phyloP scores from a whole-genome alignment of 768 basidiomycete species.

The Leccinum broughii region DNA sequence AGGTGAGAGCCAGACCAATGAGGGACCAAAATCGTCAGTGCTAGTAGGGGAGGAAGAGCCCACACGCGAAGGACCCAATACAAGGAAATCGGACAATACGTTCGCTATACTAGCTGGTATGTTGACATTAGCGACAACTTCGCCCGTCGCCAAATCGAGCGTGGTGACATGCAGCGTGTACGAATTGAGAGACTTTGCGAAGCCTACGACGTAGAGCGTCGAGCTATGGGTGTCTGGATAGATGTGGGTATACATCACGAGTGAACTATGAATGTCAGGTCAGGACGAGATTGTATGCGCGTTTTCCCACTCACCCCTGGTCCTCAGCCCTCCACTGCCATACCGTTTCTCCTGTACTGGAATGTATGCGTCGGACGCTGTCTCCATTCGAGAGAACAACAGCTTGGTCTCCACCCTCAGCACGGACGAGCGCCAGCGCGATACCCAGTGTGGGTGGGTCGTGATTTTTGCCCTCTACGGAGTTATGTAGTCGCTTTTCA shows the following conservation, averaged over 20 bases:
- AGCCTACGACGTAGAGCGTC: constrained; percentile 57
- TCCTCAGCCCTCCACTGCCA: constrained; percentile 80
- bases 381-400: constrained; percentile 62
- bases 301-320: constrained; percentile 50
- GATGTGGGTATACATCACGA: constrained; percentile 64
- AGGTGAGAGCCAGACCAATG: constrained; percentile 38
- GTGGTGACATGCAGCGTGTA: constrained; percentile 70
- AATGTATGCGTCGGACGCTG: constrained; percentile 52
- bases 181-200: constrained; percentile 43
- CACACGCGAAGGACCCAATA: constrained; percentile 29
- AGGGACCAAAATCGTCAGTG: constrained; percentile 16
- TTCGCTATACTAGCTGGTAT: constrained; percentile 53
- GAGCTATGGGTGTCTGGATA: constrained; percentile 48
- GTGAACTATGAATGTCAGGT: constrained; percentile 46
- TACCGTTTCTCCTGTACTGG: constrained; percentile 48
- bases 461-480: constrained; percentile 42
- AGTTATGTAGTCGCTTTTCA: constrained; percentile 34
- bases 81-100: constrained; percentile 37
- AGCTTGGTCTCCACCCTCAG: constrained; percentile 22
- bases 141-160: constrained; percentile 55
- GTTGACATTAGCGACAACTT: constrained; percentile 46
- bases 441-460: constrained; percentile 60
- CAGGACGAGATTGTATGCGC: neutral
- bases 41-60: constrained; percentile 1
- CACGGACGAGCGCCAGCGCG: constrained; percentile 43